Evolutionary conservation across 1,284 basidiomycete genomes (phyloP).

Genomic region (Cutaneotrichosporon sp.): DNA sequence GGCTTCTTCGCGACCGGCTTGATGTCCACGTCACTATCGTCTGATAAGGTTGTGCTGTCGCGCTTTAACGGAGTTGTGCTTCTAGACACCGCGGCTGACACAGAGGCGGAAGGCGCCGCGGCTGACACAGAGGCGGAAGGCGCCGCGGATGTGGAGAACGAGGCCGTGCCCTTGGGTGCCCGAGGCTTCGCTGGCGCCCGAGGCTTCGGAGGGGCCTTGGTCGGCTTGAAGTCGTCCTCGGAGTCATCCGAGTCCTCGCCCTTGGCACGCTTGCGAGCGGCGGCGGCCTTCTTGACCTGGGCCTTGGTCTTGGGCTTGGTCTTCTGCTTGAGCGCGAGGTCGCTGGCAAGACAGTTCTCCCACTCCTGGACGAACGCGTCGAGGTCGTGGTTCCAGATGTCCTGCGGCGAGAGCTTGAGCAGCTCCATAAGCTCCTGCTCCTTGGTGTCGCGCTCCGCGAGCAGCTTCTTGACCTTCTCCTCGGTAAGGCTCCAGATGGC

Average conservation of each 20-base stretch:
- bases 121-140: conserved; percentile 9
- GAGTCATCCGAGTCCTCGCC: conserved; percentile 63
- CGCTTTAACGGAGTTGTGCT: conserved; percentile 29
- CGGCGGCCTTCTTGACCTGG: conserved; percentile 65
- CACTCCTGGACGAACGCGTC: conserved; percentile 80
- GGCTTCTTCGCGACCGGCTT: conserved; percentile 36
- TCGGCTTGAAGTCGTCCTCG: conserved; percentile 68
- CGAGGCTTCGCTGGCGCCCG: conserved; percentile 49
- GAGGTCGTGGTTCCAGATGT: conserved; percentile 90
- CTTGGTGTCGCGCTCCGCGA: conserved; percentile 77
- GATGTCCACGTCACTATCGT: conserved; percentile 33
- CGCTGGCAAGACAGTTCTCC: conserved; percentile 69
- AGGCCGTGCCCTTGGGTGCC: conserved; percentile 31
- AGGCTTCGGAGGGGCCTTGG: conserved; percentile 59
- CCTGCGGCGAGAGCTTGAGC: conserved; percentile 75
- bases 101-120: conserved; percentile 9
- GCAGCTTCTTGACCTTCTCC: conserved; percentile 89
- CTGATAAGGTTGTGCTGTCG: conserved; percentile 27
- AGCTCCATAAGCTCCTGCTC: conserved; percentile 79
- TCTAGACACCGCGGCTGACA: conserved; percentile 13
- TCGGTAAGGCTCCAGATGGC: conserved; percentile 90
- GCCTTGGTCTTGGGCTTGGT: conserved; percentile 66
- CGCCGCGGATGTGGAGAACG: conserved; percentile 5
- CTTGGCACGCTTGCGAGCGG: conserved; percentile 58
- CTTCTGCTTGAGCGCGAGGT: conserved; percentile 59